These are phyloP conservation scores for Magnaporthiopsis rhizophila DNA, from an alignment of 2,329 filamentous ascomycete species.

Conservation along the genomic window DNA sequence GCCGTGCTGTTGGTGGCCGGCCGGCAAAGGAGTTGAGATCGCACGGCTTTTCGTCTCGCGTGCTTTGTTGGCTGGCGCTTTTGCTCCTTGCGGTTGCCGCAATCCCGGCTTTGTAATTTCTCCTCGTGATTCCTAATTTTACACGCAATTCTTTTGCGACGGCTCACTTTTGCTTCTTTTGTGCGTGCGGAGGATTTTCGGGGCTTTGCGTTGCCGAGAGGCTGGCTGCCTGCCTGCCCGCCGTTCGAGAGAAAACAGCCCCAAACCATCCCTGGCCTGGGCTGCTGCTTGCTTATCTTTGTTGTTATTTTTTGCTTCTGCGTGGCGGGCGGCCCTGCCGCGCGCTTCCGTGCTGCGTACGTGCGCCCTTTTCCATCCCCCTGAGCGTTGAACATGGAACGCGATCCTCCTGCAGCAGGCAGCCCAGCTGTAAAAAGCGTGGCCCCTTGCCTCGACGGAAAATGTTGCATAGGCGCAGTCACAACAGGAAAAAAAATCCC, in stretches of 20 bases:
- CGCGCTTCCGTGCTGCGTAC: neutral
- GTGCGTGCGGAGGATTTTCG: neutral
- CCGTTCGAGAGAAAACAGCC: neutral
- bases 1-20: neutral
- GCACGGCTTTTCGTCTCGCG: neutral
- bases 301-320: neutral
- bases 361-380: neutral
- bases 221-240: too few species aligned
- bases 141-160: neutral
- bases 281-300: neutral
- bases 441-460: too few species aligned
- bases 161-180: neutral
- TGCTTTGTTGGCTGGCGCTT: neutral
- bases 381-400: neutral
- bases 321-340: neutral
- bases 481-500: neutral
- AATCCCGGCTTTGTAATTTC: neutral
- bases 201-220: too few species aligned
- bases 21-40: neutral
- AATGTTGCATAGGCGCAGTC: neutral
- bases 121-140: too few species aligned
- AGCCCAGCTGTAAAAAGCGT: too few species aligned
- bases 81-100: neutral
- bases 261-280: neutral
- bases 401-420: neutral